phyloP scores from a whole-genome alignment of 2,329 filamentous ascomycete genomes.

The Acarospora socialis region DNA sequence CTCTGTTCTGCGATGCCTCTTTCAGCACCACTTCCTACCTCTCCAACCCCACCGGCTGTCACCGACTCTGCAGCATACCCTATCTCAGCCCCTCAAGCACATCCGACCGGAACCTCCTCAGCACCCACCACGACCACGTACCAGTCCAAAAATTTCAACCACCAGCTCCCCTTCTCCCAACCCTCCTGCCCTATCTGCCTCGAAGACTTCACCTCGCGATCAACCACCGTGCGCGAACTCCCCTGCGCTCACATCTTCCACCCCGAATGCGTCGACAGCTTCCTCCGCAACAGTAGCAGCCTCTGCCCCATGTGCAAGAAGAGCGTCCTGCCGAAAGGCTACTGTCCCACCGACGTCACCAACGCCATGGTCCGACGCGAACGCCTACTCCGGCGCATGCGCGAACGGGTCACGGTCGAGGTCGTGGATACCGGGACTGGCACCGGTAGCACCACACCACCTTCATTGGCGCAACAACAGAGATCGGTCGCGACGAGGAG shows the following conservation, averaged over 20 bases:
- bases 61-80: too few relatives aligned
- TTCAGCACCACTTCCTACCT: too few relatives aligned
- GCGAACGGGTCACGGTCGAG: slow-evolving; percentile 29
- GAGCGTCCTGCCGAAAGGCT: slow-evolving; percentile 57
- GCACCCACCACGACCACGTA: background rate
- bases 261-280: slow-evolving; percentile 77
- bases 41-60: too few relatives aligned
- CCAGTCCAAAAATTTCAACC: slow-evolving; percentile 5
- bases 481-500: background rate
- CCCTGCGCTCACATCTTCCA: slow-evolving; percentile 91
- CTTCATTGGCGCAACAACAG: background rate
- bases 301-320: slow-evolving; percentile 86
- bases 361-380: slow-evolving; percentile 80
- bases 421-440: background rate
- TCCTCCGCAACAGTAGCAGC: slow-evolving; percentile 63
- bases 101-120: too few relatives aligned
- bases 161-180: slow-evolving; percentile 45
- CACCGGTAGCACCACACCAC: background rate
- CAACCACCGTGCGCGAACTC: slow-evolving; percentile 66
- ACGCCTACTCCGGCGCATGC: slow-evolving; percentile 48
- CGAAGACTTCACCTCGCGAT: slow-evolving; percentile 56
- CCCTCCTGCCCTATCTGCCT: slow-evolving; percentile 83
- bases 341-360: slow-evolving; percentile 54
- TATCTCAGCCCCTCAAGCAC: too few relatives aligned
- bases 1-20: too few relatives aligned